These are phyloP conservation scores for Aspergillus sp. DNA, from an alignment of 2,329 filamentous ascomycete genomes.

Conservation along the genomic window DNA sequence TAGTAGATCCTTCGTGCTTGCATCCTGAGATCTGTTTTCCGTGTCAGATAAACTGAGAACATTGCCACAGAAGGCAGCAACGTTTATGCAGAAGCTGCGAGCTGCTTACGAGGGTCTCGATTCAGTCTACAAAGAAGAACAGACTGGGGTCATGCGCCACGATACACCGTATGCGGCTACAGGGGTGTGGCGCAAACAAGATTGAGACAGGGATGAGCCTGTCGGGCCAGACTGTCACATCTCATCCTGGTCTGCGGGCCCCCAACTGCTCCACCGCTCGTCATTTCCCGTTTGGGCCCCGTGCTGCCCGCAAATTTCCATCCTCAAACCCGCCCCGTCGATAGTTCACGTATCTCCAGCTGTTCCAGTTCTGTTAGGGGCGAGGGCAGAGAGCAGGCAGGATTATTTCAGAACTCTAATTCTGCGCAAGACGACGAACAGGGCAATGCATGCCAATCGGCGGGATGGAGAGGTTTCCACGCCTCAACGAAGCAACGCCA, in stretches of 20 bases:
- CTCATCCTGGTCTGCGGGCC: background rate
- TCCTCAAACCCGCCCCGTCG: background rate
- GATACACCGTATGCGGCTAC: background rate
- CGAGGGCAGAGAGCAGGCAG: background rate
- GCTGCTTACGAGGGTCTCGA: too few relatives aligned
- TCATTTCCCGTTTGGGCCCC: background rate
- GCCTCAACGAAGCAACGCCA: background rate
- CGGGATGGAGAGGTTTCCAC: background rate
- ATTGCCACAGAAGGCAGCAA: too few relatives aligned
- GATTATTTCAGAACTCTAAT: background rate
- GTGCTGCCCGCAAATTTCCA: background rate
- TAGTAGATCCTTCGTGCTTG: background rate
- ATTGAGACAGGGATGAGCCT: background rate
- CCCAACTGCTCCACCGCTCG: background rate
- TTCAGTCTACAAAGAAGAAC: background rate
- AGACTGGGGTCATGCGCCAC: background rate
- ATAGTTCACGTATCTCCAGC: background rate
- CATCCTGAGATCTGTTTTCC: background rate
- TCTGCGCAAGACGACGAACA: background rate
- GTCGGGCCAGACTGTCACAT: background rate
- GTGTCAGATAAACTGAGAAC: too few relatives aligned
- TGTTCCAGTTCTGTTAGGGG: background rate
- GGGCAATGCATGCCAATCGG: background rate
- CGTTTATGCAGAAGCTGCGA: too few relatives aligned
- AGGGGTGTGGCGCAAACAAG: background rate